A percentile compares a stretch with the other conserved stretches of the same genome.
These are phyloP conservation scores for Leishmania mexicana DNA, from an alignment of 208 protist species.

Conservation along the genomic window DNA sequence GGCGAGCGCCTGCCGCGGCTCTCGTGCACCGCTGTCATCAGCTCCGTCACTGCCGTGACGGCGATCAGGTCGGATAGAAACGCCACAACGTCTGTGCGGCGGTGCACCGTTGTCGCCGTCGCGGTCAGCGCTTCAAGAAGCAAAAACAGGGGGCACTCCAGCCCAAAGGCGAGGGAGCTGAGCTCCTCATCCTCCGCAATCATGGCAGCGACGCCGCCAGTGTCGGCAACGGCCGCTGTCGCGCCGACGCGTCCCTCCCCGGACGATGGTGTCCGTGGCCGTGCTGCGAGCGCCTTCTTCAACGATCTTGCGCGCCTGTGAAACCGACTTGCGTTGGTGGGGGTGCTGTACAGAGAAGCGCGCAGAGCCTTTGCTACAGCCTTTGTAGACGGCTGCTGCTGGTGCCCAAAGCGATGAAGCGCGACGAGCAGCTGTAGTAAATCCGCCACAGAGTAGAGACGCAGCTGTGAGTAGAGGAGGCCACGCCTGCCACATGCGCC, in stretches of 20 bases:
- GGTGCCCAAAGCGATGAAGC: conserved; percentile 73
- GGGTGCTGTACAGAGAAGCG: conserved; percentile 13
- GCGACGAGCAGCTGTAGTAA: conserved; percentile 55
- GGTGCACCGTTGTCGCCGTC: conserved; percentile 37
- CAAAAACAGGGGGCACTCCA: conserved; percentile 30
- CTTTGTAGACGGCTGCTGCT: conserved; percentile 57
- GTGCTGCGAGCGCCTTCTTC: conserved; percentile 9
- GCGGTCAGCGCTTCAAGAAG: conserved; percentile 50
- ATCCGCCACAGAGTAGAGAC: conserved; percentile 36
- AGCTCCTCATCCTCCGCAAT: conserved; percentile 9
- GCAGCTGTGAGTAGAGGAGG: conserved; percentile 48
- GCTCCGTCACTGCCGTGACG: conserved; percentile 31
- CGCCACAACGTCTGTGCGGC: conserved; percentile 40
- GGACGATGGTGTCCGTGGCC: not conserved
- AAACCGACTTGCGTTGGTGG: conserved; percentile 13
- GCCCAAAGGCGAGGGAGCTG: conserved; percentile 1
- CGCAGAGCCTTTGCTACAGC: conserved; percentile 24
- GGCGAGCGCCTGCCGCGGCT: not conserved
- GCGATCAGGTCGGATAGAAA: conserved; percentile 38
- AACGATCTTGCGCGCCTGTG: conserved; percentile 8
- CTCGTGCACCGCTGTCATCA: conserved; percentile 1
- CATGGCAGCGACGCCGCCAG: not conserved
- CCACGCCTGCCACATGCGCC: conserved; percentile 8
- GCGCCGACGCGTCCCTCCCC: not conserved
- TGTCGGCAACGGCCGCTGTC: not conserved